Percentiles rank a stretch among this genome's conserved stretches.
Conservation (phyloP, 805 yeast genomes). For the Candida suzukii region DNA sequence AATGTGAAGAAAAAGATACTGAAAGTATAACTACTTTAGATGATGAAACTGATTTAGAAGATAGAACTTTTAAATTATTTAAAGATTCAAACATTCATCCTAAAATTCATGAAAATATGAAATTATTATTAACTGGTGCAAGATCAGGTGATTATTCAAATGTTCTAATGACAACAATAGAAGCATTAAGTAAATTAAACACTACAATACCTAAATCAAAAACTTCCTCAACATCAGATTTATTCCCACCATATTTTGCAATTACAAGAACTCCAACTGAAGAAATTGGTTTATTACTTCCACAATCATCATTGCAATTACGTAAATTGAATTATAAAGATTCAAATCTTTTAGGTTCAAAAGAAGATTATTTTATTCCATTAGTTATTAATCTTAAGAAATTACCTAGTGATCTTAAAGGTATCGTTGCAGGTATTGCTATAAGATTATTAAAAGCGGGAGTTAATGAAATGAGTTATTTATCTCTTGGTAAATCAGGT, state of each 20-base stretch:
- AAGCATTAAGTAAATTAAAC: slow-evolving; percentile 18
- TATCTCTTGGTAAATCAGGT: slow-evolving; percentile 55
- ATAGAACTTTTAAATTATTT: slow-evolving; percentile 30
- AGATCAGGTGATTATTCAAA: slow-evolving; percentile 39
- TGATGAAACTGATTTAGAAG: slow-evolving; percentile 19
- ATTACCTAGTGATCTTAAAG: slow-evolving; percentile 54
- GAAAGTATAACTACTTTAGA: no score
- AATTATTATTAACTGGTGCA: slow-evolving; percentile 51
- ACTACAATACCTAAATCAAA: slow-evolving; percentile 22
- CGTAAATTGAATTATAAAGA: slow-evolving; percentile 32
- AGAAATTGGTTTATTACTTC: slow-evolving; percentile 43
- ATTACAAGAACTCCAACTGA: slow-evolving; percentile 44
- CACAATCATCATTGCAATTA: slow-evolving; percentile 31
- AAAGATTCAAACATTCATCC: slow-evolving; percentile 35
- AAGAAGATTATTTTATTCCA: slow-evolving; percentile 51
- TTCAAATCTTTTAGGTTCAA: slow-evolving; percentile 44
- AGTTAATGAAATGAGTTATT: slow-evolving; percentile 45
- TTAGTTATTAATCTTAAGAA: slow-evolving; percentile 44
- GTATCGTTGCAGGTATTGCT: slow-evolving; percentile 63
- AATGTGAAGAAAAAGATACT: slow-evolving; percentile 1
- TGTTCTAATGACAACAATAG: slow-evolving; percentile 37
- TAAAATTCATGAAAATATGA: slow-evolving; percentile 29
- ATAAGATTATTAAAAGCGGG: slow-evolving; percentile 30
- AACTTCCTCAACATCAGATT: background rate
- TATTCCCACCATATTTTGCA: slow-evolving; percentile 41